Percentiles rank a stretch among this genome's conserved stretches.
Conservation (phyloP, 129 eudicot species). For the Flaveria linearis region DNA sequence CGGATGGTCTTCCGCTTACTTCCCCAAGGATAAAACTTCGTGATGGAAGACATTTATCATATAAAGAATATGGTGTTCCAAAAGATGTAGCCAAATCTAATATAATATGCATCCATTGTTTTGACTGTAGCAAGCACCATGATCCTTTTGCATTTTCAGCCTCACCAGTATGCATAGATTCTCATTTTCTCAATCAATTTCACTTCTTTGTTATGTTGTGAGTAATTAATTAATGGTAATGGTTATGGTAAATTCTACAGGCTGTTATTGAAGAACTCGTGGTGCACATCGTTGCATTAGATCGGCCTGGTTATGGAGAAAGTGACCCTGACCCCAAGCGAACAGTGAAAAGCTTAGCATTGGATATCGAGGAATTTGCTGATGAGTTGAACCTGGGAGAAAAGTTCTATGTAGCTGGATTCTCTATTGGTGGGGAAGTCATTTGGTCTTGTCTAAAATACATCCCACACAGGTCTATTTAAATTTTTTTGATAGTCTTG, state of each 20-base stretch:
- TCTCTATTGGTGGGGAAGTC: constrained; percentile 60
- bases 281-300: constrained; percentile 55
- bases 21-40: constrained; percentile 62
- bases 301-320: constrained; percentile 78
- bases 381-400: constrained; percentile 66
- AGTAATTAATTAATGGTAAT: not conserved
- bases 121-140: constrained; percentile 49
- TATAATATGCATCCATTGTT: constrained; percentile 60
- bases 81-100: constrained; percentile 59
- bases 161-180: constrained; percentile 42
- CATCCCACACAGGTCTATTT: constrained; percentile 55
- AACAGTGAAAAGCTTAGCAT: constrained; percentile 48
- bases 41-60: constrained; percentile 78
- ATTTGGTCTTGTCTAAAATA: constrained; percentile 64
- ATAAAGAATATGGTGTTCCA: constrained; percentile 60
- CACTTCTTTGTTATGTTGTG: not conserved
- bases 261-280: constrained; percentile 50
- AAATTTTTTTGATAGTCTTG: too few relatives aligned
- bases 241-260: constrained; percentile 25
- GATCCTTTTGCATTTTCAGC: constrained; percentile 42
- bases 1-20: constrained; percentile 30
- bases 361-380: constrained; percentile 67
- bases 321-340: constrained; percentile 49
- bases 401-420: constrained; percentile 59
- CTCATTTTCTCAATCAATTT: not conserved